A percentile compares a stretch with the other conserved stretches of the same genome.
Conservation (phyloP, 1,284 basidiomycete species). For the Paramarasmius palmivorus region DNA sequence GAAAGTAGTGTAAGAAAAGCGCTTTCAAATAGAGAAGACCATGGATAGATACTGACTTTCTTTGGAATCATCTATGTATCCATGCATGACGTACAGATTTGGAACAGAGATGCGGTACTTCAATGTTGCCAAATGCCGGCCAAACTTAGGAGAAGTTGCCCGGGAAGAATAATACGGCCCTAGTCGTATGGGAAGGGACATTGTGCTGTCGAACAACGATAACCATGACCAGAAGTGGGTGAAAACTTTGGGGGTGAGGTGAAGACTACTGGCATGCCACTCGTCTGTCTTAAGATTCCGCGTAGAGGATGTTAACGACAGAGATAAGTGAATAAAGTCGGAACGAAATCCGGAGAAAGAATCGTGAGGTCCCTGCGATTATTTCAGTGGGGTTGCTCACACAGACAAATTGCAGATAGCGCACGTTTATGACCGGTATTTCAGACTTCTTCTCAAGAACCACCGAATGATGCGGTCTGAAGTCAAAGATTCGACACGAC, state of each 20-base stretch:
- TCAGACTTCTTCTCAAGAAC: slow-evolving; percentile 56
- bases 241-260: slow-evolving; percentile 87
- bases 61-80: slow-evolving; percentile 80
- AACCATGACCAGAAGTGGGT: slow-evolving; percentile 95
- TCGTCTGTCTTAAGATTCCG: slow-evolving; percentile 27
- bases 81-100: slow-evolving; percentile 84
- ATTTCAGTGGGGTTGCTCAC: background rate
- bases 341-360: slow-evolving; percentile 91
- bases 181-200: slow-evolving; percentile 87
- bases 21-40: background rate
- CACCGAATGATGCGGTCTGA: slow-evolving; percentile 84
- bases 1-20: slow-evolving; percentile 12
- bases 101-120: slow-evolving; percentile 88
- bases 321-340: slow-evolving; percentile 91
- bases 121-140: slow-evolving; percentile 86
- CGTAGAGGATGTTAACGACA: slow-evolving; percentile 77
- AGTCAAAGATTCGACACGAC: slow-evolving; percentile 80
- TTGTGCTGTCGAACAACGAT: slow-evolving; percentile 77
- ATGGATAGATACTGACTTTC: slow-evolving; percentile 41
- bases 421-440: slow-evolving; percentile 52
- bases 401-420: slow-evolving; percentile 17
- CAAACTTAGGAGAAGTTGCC: slow-evolving; percentile 85
- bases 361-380: slow-evolving; percentile 55
- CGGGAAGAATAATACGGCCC: slow-evolving; percentile 81
- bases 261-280: slow-evolving; percentile 67